phyloP scores from a whole-genome alignment of 768 basidiomycete species.

The Cystobasidium ongulense region DNA sequence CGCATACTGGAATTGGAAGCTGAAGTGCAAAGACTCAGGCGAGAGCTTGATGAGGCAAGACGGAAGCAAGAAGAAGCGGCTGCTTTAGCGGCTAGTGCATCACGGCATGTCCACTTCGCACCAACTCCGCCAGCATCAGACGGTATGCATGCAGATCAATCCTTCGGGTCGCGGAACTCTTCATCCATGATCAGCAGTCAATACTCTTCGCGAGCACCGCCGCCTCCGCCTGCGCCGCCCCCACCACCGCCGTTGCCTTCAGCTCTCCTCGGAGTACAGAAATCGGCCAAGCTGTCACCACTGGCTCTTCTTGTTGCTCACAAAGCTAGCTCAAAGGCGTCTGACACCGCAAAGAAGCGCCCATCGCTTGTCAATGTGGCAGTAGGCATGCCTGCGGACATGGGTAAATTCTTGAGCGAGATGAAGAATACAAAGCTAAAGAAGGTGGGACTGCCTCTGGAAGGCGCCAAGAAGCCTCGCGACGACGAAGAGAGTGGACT shows the following conservation, averaged over 20 bases:
- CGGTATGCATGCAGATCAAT: background rate
- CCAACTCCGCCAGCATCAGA: slow-evolving; percentile 13
- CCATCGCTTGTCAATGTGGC: background rate
- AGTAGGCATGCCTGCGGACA: slow-evolving; percentile 6
- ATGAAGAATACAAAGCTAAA: slow-evolving; percentile 17
- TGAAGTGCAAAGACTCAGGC: slow-evolving; percentile 2
- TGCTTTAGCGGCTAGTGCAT: background rate
- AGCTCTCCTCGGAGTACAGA: background rate
- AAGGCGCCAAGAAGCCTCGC: slow-evolving; percentile 5
- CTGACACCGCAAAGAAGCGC: background rate
- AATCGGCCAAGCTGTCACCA: background rate
- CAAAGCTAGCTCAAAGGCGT: background rate
- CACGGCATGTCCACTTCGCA: slow-evolving; percentile 22
- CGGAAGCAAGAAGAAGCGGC: background rate
- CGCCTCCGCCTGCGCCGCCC: background rate
- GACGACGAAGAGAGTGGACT: slow-evolving; percentile 12
- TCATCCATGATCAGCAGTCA: background rate
- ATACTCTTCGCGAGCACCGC: background rate
- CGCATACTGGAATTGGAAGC: slow-evolving; percentile 17
- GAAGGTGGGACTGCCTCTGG: slow-evolving; percentile 17
- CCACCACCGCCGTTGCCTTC: slow-evolving; percentile 1
- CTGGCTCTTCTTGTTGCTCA: slow-evolving; percentile 19
- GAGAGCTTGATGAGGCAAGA: slow-evolving; percentile 11
- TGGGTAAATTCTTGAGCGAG: slow-evolving; percentile 24
- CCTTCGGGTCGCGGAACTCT: background rate